A percentile compares a stretch with the other conserved stretches of the same genome.
These are phyloP conservation scores for Lipomyces mesembrius DNA, from an alignment of 805 yeast genomes.

Conservation along the genomic window DNA sequence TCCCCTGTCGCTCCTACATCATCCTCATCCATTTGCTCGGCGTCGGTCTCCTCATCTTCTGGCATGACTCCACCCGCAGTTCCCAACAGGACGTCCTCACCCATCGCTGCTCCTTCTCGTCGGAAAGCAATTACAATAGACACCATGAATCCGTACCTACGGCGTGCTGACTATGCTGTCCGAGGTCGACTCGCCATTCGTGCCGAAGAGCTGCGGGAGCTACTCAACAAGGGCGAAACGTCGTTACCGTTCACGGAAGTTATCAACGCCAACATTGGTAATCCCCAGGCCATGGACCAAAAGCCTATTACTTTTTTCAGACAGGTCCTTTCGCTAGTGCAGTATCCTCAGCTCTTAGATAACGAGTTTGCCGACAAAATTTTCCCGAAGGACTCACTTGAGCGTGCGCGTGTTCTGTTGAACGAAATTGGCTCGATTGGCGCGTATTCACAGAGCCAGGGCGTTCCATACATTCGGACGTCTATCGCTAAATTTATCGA, in stretches of 20 bases:
- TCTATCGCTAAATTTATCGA: conserved; percentile 79
- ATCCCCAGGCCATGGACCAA: conserved; percentile 96
- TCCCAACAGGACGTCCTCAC: conserved; percentile 6
- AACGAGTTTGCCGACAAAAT: conserved; percentile 41
- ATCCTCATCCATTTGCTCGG: conserved; percentile 3
- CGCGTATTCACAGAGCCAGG: conserved; percentile 94
- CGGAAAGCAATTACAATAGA: conserved; percentile 46
- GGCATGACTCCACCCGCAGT: not conserved
- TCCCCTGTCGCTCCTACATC: not conserved
- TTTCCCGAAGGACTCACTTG: conserved; percentile 70
- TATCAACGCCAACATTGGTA: conserved; percentile 92
- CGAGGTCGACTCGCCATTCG: conserved; percentile 92
- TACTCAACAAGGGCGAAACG: conserved; percentile 58
- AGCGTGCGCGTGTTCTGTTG: conserved; percentile 68
- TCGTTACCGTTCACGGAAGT: conserved; percentile 77
- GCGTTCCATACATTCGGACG: conserved; percentile 70
- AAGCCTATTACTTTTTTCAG: conserved; percentile 94
- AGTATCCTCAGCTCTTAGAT: conserved; percentile 73
- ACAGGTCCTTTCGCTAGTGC: conserved; percentile 82
- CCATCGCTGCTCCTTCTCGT: conserved; percentile 13
- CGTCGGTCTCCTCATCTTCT: not conserved
- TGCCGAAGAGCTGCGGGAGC: conserved; percentile 78
- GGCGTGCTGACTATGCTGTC: conserved; percentile 93
- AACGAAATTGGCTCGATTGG: conserved; percentile 80
- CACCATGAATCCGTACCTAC: conserved; percentile 73